These are phyloP conservation scores for Vigna unguiculata DNA, from an alignment of 306 rosid genomes.

Conservation along the genomic window DNA sequence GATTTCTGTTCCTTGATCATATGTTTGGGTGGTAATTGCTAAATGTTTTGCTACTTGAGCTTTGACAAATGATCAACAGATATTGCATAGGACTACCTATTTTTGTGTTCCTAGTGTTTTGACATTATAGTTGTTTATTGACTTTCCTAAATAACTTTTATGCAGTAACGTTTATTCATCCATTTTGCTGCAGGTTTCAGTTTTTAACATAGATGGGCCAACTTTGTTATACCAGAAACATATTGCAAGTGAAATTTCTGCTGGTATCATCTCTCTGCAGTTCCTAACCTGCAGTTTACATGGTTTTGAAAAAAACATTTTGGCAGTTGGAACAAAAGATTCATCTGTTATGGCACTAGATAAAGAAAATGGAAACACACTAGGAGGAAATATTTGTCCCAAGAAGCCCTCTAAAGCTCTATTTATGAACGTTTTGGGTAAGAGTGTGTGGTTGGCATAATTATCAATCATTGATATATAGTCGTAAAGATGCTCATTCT, in stretches of 20 bases:
- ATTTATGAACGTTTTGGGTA: constrained; percentile 84
- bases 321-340: constrained; percentile 77
- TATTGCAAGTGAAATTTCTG: constrained; percentile 75
- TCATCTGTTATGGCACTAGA: constrained; percentile 85
- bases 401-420: constrained; percentile 92
- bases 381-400: constrained; percentile 70
- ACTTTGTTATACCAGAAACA: constrained; percentile 73
- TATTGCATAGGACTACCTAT: neutral
- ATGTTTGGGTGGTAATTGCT: constrained; percentile 16
- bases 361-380: constrained; percentile 68
- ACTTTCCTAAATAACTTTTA: constrained; percentile 15
- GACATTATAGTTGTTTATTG: constrained; percentile 34
- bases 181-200: constrained; percentile 69
- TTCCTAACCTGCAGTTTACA: constrained; percentile 72
- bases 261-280: constrained; percentile 79
- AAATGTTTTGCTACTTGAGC: constrained; percentile 14
- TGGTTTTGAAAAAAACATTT: constrained; percentile 79
- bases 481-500: neutral
- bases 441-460: constrained; percentile 43
- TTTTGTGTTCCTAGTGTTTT: constrained; percentile 30
- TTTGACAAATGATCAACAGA: constrained; percentile 13
- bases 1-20: constrained; percentile 9
- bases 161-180: constrained; percentile 28
- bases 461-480: neutral
- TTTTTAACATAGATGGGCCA: constrained; percentile 72